A percentile compares a stretch with the other conserved stretches of the same genome.
Evolutionary conservation across 2,329 filamentous ascomycete genomes (phyloP).

Genomic region (Tolypocladium endophyticum): DNA sequence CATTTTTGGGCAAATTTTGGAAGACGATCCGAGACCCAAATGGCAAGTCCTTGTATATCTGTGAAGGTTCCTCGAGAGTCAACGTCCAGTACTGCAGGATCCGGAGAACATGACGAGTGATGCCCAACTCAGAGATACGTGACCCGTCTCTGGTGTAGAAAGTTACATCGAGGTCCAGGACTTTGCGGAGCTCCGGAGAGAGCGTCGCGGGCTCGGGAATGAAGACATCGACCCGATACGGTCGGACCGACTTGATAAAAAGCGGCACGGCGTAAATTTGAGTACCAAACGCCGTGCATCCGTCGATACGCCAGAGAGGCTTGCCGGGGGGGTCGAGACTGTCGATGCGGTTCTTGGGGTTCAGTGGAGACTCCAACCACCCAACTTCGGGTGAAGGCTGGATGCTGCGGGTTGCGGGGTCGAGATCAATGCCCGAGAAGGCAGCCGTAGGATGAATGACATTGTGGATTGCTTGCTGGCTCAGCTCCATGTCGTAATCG

Average conservation of each 20-base stretch:
- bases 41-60: conserved; percentile 34
- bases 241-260: conserved; percentile 33
- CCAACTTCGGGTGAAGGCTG: neutral
- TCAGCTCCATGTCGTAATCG: conserved; percentile 39
- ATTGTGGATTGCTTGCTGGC: conserved; percentile 39
- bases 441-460: conserved; percentile 49
- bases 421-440: conserved; percentile 20
- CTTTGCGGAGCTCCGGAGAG: conserved; percentile 27
- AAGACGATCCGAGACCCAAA: conserved; percentile 50
- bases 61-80: conserved; percentile 14
- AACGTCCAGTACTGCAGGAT: conserved; percentile 42
- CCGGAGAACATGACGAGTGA: conserved; percentile 43
- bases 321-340: conserved; percentile 33
- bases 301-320: conserved; percentile 48
- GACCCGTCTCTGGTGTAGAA: conserved; percentile 44
- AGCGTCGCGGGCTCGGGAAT: conserved; percentile 39
- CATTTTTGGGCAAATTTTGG: conserved; percentile 35
- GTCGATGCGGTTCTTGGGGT: conserved; percentile 51
- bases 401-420: neutral
- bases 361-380: conserved; percentile 42
- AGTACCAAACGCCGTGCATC: conserved; percentile 44
- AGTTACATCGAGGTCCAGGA: conserved; percentile 36
- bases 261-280: conserved; percentile 47
- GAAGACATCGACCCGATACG: conserved; percentile 48
- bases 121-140: conserved; percentile 36